phyloP scores from a whole-genome alignment of 768 basidiomycete genomes.

The Daedaleopsis sinensis region DNA sequence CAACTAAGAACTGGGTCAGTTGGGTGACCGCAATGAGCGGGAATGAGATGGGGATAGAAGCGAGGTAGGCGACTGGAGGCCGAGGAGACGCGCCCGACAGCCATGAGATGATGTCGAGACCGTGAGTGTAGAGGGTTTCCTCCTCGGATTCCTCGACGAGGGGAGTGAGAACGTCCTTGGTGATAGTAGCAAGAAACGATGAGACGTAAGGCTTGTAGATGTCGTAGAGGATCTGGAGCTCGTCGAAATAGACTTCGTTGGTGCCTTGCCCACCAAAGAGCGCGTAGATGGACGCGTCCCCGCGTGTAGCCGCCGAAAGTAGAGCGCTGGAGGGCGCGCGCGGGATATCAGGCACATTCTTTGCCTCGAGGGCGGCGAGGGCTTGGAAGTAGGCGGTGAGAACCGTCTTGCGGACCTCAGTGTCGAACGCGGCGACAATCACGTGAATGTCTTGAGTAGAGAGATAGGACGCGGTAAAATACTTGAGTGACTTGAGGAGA shows the following conservation, averaged over 20 bases:
- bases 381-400: slow-evolving; percentile 81
- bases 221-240: slow-evolving; percentile 89
- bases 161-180: slow-evolving; percentile 68
- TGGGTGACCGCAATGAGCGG: slow-evolving; percentile 97
- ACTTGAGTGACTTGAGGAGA: slow-evolving; percentile 72
- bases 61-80: slow-evolving; percentile 84
- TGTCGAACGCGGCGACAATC: slow-evolving; percentile 72
- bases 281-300: slow-evolving; percentile 80
- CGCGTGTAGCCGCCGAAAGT: slow-evolving; percentile 59
- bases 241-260: slow-evolving; percentile 98
- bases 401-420: slow-evolving; percentile 75
- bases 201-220: slow-evolving; percentile 87
- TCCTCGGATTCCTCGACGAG: slow-evolving; percentile 64
- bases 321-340: slow-evolving; percentile 67
- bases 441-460: slow-evolving; percentile 77
- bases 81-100: slow-evolving; percentile 69
- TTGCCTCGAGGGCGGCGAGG: slow-evolving; percentile 66
- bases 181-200: slow-evolving; percentile 66
- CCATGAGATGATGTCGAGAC: slow-evolving; percentile 85
- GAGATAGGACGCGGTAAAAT: slow-evolving; percentile 81
- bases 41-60: slow-evolving; percentile 91
- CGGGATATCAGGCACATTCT: slow-evolving; percentile 58
- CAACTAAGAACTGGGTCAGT: slow-evolving; percentile 87
- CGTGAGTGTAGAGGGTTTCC: slow-evolving; percentile 72
- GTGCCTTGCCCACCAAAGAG: slow-evolving; percentile 98